Evolutionary conservation across 106 monocot genomes (phyloP).

Genomic region (Hemerocallis citrina): DNA sequence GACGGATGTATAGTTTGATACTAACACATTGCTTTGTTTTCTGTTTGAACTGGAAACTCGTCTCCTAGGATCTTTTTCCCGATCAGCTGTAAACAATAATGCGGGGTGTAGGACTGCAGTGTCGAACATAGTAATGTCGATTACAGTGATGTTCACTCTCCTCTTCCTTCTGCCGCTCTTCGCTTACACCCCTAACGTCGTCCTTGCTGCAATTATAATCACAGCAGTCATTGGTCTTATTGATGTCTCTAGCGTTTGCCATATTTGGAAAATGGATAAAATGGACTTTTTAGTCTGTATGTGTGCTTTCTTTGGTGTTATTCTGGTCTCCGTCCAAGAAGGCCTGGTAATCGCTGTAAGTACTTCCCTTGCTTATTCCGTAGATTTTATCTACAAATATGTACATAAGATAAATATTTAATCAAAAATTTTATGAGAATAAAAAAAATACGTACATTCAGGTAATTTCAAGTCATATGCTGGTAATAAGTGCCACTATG

Average conservation of each 20-base stretch:
- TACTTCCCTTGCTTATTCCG: too few species aligned
- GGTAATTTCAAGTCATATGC: too few species aligned
- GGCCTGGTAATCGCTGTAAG: constrained; percentile 79
- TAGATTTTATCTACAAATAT: too few species aligned
- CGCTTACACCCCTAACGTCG: constrained; percentile 73
- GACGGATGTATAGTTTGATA: too few species aligned
- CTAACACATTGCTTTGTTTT: too few species aligned
- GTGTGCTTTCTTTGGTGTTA: constrained; percentile 61
- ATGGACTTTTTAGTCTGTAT: constrained; percentile 66
- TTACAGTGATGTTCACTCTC: constrained; percentile 73
- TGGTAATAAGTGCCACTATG: too few species aligned
- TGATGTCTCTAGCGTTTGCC: constrained; percentile 37
- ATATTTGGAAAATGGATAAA: constrained; percentile 86
- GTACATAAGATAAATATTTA: too few species aligned
- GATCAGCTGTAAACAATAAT: constrained; percentile 78
- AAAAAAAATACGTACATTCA: too few species aligned
- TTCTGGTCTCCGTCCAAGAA: constrained; percentile 71
- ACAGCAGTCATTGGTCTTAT: constrained; percentile 73
- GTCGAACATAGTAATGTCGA: constrained; percentile 73
- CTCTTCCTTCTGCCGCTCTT: constrained; percentile 85
- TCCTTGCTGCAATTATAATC: constrained; percentile 69
- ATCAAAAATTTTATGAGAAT: too few species aligned
- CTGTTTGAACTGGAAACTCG: too few species aligned
- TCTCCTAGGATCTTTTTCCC: constrained; percentile 71
- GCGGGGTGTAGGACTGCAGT: constrained; percentile 83